These are phyloP conservation scores for Lodderomyces margitis DNA, from an alignment of 1,139 yeast species.

Conservation along the genomic window DNA sequence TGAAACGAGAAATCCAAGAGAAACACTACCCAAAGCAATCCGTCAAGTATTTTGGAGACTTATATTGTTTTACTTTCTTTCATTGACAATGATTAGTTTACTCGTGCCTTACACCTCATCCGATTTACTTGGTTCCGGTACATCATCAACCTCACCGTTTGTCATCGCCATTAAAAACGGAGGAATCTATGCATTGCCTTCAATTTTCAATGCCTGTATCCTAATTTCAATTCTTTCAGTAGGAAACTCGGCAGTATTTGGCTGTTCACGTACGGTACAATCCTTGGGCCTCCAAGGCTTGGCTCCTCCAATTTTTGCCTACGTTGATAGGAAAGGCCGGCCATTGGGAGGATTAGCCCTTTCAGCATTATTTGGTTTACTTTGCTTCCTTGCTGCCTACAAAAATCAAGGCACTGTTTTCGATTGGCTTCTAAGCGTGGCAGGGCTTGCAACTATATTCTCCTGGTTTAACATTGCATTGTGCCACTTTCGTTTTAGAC, in stretches of 20 bases:
- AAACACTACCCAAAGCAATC: conserved; percentile 40
- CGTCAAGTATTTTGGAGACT: conserved; percentile 47
- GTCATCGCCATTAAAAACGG: conserved; percentile 57
- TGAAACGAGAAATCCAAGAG: conserved; percentile 34
- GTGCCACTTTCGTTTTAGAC: conserved; percentile 39
- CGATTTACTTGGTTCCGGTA: conserved; percentile 27
- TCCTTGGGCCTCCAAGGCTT: conserved; percentile 42
- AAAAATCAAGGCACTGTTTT: conserved; percentile 36
- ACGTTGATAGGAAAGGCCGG: conserved; percentile 42
- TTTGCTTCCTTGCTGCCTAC: conserved; percentile 42
- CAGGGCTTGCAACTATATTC: conserved; percentile 43
- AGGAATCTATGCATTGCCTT: conserved; percentile 45
- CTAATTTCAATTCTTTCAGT: conserved; percentile 42
- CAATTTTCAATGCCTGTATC: conserved; percentile 44
- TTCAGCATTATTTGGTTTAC: conserved; percentile 35
- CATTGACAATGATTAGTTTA: conserved; percentile 39
- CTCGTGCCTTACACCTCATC: conserved; percentile 34
- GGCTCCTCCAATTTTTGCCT: conserved; percentile 35
- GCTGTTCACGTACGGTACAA: conserved; percentile 42
- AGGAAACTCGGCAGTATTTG: conserved; percentile 46
- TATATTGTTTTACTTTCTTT: conserved; percentile 38
- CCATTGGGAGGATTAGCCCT: conserved; percentile 39
- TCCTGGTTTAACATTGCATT: conserved; percentile 41
- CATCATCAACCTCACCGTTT: conserved; percentile 47
- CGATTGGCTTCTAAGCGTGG: conserved; percentile 41